Percentiles rank a stretch among this genome's conserved stretches.
phyloP scores from a whole-genome alignment of 2,329 filamentous ascomycete genomes.

The Ophiostoma angusticollis region DNA sequence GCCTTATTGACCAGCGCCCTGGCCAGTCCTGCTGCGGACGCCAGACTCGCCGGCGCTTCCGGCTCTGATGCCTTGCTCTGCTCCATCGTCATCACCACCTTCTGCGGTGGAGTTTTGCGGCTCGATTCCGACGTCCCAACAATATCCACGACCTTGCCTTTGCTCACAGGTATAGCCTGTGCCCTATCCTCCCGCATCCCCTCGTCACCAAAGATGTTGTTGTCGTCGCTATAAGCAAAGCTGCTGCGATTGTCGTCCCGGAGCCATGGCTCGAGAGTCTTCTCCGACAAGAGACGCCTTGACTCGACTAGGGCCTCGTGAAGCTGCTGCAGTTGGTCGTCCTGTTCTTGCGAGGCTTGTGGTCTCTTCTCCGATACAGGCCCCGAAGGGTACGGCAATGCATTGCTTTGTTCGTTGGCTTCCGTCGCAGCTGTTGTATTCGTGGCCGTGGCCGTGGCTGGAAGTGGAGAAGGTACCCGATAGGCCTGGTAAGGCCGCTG shows the following conservation, averaged over 20 bases:
- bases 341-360: background rate
- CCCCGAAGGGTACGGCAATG: background rate
- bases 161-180: conserved; percentile 1
- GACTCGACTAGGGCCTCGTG: conserved; percentile 9
- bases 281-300: conserved; percentile 3
- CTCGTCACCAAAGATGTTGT: conserved; percentile 2
- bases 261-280: conserved; percentile 10
- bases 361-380: background rate
- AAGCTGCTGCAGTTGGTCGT: conserved; percentile 8
- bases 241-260: too few relatives aligned
- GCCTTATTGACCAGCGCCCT: background rate
- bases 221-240: conserved; percentile 1
- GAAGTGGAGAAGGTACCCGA: conserved; percentile 1
- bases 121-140: conserved; percentile 1
- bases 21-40: background rate
- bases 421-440: background rate
- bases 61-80: background rate
- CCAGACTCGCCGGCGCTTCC: too few relatives aligned
- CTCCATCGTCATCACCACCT: background rate
- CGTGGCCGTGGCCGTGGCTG: background rate
- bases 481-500: conserved; percentile 4
- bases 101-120: conserved; percentile 2
- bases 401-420: background rate
- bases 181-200: conserved; percentile 5
- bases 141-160: conserved; percentile 4